Percentiles rank a stretch among this genome's conserved stretches.
Evolutionary conservation across 495 filamentous ascomycete genomes (phyloP).

Genomic region (Cenococcum geophilum): DNA sequence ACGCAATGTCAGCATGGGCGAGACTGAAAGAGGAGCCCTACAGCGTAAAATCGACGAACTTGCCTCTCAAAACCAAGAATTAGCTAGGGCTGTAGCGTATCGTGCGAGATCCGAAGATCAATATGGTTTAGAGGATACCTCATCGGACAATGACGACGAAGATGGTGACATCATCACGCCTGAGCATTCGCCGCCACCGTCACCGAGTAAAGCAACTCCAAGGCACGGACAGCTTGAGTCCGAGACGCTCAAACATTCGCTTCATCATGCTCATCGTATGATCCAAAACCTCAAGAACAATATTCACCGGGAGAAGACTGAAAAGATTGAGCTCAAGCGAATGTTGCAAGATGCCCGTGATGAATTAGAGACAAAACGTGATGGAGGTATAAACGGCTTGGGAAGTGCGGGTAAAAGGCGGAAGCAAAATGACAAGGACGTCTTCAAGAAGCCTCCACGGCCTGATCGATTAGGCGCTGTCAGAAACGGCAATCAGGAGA

Average conservation of each 20-base stretch:
- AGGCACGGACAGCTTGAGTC: slow-evolving; percentile 85
- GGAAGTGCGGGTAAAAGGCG: slow-evolving; percentile 55
- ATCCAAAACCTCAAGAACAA: slow-evolving; percentile 92
- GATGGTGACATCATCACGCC: slow-evolving; percentile 66
- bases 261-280: slow-evolving; percentile 91
- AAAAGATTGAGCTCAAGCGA: slow-evolving; percentile 90
- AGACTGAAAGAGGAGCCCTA: slow-evolving; percentile 64
- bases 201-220: slow-evolving; percentile 83
- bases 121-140: slow-evolving; percentile 46
- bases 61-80: slow-evolving; percentile 77
- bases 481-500: slow-evolving; percentile 67
- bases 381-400: slow-evolving; percentile 45
- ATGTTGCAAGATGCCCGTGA: slow-evolving; percentile 95
- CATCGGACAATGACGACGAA: slow-evolving; percentile 58
- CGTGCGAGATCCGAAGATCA: slow-evolving; percentile 62
- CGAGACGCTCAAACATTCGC: slow-evolving; percentile 86
- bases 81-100: slow-evolving; percentile 71
- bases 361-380: slow-evolving; percentile 74
- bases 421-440: slow-evolving; percentile 58
- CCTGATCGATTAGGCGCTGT: slow-evolving; percentile 70
- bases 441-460: slow-evolving; percentile 68
- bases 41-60: slow-evolving; percentile 82
- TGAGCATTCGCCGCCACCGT: slow-evolving; percentile 83
- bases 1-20: slow-evolving; percentile 63
- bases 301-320: slow-evolving; percentile 94